Conservation (phyloP, 345 rosid species). For the Syzygium oleosum region DNA sequence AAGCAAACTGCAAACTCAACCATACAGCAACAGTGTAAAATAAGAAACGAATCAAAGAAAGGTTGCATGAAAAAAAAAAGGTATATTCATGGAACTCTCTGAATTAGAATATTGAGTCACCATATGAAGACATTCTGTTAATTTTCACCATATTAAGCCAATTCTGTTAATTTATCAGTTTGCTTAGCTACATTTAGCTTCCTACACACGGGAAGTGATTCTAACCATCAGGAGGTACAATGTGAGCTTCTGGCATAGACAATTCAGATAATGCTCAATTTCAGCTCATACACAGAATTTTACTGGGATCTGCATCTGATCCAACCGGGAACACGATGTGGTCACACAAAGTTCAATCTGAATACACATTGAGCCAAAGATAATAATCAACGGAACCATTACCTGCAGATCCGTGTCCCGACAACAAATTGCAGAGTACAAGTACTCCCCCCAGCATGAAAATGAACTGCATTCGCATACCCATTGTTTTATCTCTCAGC, state of each 20-base stretch:
- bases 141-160: background rate
- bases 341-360: background rate
- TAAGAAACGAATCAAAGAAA: background rate
- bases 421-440: conserved; percentile 8
- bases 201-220: background rate
- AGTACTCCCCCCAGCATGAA: conserved; percentile 20
- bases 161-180: background rate
- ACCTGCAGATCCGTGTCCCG: conserved; percentile 55
- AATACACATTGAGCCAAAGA: background rate
- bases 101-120: background rate
- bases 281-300: background rate
- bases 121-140: background rate
- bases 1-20: background rate
- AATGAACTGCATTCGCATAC: conserved; percentile 14
- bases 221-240: background rate
- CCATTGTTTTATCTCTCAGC: conserved; percentile 4
- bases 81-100: background rate
- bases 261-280: background rate
- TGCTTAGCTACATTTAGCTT: background rate
- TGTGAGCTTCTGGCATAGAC: background rate
- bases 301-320: background rate
- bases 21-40: background rate
- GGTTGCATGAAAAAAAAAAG: background rate
- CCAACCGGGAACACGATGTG: background rate
- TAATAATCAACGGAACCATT: conserved; percentile 5